These are phyloP conservation scores for Hymenoscyphus linearis DNA, from an alignment of 2,329 filamentous ascomycete species.

Conservation along the genomic window DNA sequence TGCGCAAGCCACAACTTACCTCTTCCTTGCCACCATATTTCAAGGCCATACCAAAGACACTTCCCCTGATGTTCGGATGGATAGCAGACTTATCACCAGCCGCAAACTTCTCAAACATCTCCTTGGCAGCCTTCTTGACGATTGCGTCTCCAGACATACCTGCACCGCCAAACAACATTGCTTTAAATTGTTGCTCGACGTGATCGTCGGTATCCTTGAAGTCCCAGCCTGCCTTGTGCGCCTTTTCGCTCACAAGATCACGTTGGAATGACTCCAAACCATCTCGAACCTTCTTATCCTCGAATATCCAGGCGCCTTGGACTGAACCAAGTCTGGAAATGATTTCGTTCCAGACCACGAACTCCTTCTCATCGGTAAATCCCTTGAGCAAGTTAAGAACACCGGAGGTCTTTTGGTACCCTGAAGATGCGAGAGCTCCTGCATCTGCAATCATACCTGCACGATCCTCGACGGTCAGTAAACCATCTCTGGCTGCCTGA, in stretches of 20 bases:
- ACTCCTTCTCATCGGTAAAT: constrained; percentile 80
- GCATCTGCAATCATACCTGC: constrained; percentile 94
- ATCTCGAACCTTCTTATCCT: constrained; percentile 66
- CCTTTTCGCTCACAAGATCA: constrained; percentile 69
- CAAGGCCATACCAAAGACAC: constrained; percentile 79
- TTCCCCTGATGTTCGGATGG: constrained; percentile 84
- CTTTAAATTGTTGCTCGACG: constrained; percentile 91
- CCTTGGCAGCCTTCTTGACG: constrained; percentile 74
- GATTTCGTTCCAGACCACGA: constrained; percentile 94
- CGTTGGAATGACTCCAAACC: constrained; percentile 80
- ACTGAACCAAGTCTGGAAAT: constrained; percentile 72
- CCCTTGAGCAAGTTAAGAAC: constrained; percentile 79
- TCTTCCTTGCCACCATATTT: constrained; percentile 82
- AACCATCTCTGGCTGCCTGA: constrained; percentile 72
- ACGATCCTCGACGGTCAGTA: constrained; percentile 82
- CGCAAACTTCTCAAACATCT: constrained; percentile 85
- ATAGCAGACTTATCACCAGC: constrained; percentile 74
- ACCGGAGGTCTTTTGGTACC: constrained; percentile 90
- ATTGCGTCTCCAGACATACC: constrained; percentile 74
- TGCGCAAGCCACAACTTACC: constrained; percentile 38
- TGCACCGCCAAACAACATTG: constrained; percentile 78
- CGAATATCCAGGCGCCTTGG: constrained; percentile 82
- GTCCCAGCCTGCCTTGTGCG: constrained; percentile 82
- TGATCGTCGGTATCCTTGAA: constrained; percentile 83
- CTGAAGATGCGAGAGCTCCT: constrained; percentile 80